Conservation (phyloP, 1,139 yeast genomes). For the Yamadazyma kanchanaburiensis region DNA sequence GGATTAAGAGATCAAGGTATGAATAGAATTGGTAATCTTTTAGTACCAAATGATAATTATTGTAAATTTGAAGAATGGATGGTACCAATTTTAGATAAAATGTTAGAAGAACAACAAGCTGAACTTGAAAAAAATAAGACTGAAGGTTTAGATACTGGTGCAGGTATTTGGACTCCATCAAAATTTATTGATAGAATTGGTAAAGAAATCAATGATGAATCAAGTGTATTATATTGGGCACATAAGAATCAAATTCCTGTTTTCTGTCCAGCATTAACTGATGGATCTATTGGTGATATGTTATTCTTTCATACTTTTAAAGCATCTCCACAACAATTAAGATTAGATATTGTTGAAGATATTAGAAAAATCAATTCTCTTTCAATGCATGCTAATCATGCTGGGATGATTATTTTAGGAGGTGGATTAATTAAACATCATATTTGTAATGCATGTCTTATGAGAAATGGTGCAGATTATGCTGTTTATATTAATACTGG, state of each 20-base stretch:
- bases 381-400: slow-evolving; percentile 93
- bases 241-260: slow-evolving; percentile 94
- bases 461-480: slow-evolving; percentile 99
- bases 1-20: slow-evolving; percentile 88
- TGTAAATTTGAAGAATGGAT: slow-evolving; percentile 98
- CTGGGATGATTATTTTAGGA: slow-evolving; percentile 95
- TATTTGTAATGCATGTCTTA: slow-evolving; percentile 93
- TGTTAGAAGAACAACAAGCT: slow-evolving; percentile 85
- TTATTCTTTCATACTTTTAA: slow-evolving; percentile 96
- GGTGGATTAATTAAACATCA: slow-evolving; percentile 97
- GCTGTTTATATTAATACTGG: slow-evolving; percentile 98
- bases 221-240: slow-evolving; percentile 96
- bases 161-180: slow-evolving; percentile 86
- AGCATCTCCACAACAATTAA: slow-evolving; percentile 82
- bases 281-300: slow-evolving; percentile 99
- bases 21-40: slow-evolving; percentile 94
- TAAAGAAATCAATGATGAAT: slow-evolving; percentile 89
- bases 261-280: slow-evolving; percentile 96
- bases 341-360: slow-evolving; percentile 91
- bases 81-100: slow-evolving; percentile 82
- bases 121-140: slow-evolving; percentile 59
- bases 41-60: slow-evolving; percentile 97
- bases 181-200: slow-evolving; percentile 89
- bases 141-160: slow-evolving; percentile 46
- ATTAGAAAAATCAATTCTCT: slow-evolving; percentile 85